Evolutionary conservation across 2,329 filamentous ascomycete species (phyloP).

Genomic region (Aspergillus pseudoviridinutans): DNA sequence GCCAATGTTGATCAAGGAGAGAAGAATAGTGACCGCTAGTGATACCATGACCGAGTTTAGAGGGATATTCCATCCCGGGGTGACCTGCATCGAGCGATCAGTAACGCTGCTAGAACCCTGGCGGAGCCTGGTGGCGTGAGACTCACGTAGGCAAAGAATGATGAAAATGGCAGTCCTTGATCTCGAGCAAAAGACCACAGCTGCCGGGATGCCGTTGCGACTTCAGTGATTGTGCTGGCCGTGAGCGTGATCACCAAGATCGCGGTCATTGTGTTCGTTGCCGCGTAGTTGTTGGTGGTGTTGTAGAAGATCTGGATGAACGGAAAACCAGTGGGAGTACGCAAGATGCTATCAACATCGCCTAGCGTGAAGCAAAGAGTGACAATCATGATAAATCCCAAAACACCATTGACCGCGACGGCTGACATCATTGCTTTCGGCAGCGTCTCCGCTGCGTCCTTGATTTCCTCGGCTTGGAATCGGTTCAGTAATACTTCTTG

Average conservation of each 20-base stretch:
- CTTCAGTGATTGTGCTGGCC: conserved; percentile 50
- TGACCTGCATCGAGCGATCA: conserved; percentile 25
- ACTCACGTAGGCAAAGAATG: conserved; percentile 37
- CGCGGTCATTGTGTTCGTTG: conserved; percentile 48
- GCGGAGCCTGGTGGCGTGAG: background rate
- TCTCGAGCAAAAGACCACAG: conserved; percentile 53
- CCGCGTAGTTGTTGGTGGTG: conserved; percentile 46
- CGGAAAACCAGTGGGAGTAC: conserved; percentile 49
- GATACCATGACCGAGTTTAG: conserved; percentile 47
- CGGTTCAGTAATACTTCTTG: conserved; percentile 4
- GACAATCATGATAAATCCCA: conserved; percentile 56
- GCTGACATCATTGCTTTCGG: conserved; percentile 50
- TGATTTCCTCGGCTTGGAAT: conserved; percentile 38
- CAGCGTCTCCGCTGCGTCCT: conserved; percentile 47
- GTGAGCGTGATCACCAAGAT: conserved; percentile 49
- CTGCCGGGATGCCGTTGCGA: conserved; percentile 56
- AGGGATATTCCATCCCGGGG: conserved; percentile 40
- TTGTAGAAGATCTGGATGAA: conserved; percentile 58
- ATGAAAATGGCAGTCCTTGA: conserved; percentile 37
- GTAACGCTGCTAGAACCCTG: background rate
- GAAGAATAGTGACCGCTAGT: conserved; percentile 40
- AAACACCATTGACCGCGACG: conserved; percentile 48
- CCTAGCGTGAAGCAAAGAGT: conserved; percentile 53
- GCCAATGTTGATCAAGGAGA: conserved; percentile 52
- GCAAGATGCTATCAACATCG: conserved; percentile 44